Evolutionary conservation across 2,329 filamentous ascomycete species (phyloP).

Genomic region (Talaromyces sp.): DNA sequence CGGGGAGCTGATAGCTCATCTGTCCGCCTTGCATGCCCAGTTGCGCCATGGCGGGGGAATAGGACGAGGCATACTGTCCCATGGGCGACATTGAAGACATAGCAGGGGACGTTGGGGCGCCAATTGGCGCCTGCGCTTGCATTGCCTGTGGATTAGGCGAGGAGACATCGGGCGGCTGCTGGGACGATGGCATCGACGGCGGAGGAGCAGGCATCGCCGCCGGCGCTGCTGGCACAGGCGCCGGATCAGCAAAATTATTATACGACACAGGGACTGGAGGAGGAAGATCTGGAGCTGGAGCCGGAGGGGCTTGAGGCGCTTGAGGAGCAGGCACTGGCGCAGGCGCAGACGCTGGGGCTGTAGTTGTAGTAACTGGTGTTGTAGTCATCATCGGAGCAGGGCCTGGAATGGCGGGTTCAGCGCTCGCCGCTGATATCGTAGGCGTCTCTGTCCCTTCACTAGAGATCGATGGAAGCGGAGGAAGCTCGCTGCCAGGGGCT

Average conservation of each 20-base stretch:
- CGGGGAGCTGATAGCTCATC: slow-evolving; percentile 49
- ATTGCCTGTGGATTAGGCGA: slow-evolving; percentile 3
- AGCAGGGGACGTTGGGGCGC: slow-evolving; percentile 45
- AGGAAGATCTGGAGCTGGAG: slow-evolving; percentile 13
- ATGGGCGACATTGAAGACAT: slow-evolving; percentile 48
- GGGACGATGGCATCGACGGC: slow-evolving; percentile 28
- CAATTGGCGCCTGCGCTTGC: slow-evolving; percentile 38
- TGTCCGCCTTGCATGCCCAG: slow-evolving; percentile 37
- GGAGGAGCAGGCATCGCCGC: slow-evolving; percentile 24
- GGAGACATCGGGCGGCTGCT: slow-evolving; percentile 12
- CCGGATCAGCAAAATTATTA: slow-evolving; percentile 5
- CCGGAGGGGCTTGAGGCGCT: slow-evolving; percentile 27
- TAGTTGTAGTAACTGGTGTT: not conserved
- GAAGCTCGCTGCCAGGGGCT: not conserved
- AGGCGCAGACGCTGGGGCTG: slow-evolving; percentile 7
- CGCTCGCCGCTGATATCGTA: not conserved
- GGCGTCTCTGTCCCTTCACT: slow-evolving; percentile 3
- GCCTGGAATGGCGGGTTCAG: not conserved
- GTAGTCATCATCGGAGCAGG: not conserved
- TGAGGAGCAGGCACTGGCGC: slow-evolving; percentile 9
- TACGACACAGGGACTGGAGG: slow-evolving; percentile 6
- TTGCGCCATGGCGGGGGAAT: slow-evolving; percentile 27
- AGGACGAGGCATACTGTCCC: slow-evolving; percentile 49
- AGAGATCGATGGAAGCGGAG: slow-evolving; percentile 8
- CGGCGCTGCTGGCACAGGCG: slow-evolving; percentile 11